A percentile compares a stretch with the other conserved stretches of the same genome.
Conservation (phyloP, 768 basidiomycete genomes). For the Amanita subjunquillea region DNA sequence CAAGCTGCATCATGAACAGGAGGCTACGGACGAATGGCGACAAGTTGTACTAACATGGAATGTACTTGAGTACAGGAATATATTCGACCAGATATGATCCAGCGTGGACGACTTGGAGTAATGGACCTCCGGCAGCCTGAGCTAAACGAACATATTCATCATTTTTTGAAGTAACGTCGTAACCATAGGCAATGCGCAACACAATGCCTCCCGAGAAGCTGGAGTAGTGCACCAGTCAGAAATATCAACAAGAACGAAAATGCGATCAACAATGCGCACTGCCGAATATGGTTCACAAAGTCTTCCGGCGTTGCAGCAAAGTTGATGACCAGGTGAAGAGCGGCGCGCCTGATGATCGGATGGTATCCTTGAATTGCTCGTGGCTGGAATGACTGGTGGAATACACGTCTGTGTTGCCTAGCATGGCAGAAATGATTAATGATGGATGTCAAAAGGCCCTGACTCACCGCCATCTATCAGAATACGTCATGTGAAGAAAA, state of each 20-base stretch:
- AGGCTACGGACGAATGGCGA: neutral
- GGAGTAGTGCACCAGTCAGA: neutral
- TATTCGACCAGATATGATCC: conserved; percentile 31
- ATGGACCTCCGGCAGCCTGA: conserved; percentile 11
- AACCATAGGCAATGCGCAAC: conserved; percentile 31
- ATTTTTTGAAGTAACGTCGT: conserved; percentile 20
- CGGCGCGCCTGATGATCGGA: conserved; percentile 15
- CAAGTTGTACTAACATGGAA: conserved; percentile 15
- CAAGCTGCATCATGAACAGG: conserved; percentile 15
- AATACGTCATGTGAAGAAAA: conserved; percentile 21
- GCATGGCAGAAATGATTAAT: neutral
- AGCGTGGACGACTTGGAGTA: conserved; percentile 22
- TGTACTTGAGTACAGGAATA: conserved; percentile 19
- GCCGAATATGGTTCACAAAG: conserved; percentile 18
- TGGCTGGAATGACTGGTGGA: conserved; percentile 27
- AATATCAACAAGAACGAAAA: too few species aligned
- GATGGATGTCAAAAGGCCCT: neutral
- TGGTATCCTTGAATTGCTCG: conserved; percentile 17
- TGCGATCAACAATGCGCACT: conserved; percentile 12
- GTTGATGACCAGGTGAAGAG: conserved; percentile 15
- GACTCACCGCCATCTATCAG: conserved; percentile 16
- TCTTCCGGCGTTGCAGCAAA: conserved; percentile 15
- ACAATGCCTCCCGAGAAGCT: conserved; percentile 24
- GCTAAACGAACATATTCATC: conserved; percentile 26
- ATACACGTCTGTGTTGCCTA: conserved; percentile 21